Conservation (phyloP, 2,329 filamentous ascomycete genomes). For the Aphanocladium album region DNA sequence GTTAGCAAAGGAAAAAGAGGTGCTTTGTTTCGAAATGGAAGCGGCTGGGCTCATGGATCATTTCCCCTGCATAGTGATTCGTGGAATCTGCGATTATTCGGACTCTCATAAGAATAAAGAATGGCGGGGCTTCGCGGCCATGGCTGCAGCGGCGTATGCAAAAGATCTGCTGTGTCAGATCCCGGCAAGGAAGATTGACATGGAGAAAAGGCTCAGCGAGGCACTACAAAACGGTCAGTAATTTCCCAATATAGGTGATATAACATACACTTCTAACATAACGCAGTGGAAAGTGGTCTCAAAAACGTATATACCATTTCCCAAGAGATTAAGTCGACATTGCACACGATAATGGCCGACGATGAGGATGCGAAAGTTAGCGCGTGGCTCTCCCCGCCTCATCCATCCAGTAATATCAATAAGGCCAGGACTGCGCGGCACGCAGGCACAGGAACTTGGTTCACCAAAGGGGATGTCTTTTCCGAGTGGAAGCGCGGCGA, state of each 20-base stretch:
- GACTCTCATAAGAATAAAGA: background rate
- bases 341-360: background rate
- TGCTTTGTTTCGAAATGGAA: background rate
- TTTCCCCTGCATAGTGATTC: background rate
- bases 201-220: background rate
- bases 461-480: background rate
- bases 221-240: too few relatives aligned
- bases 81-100: background rate
- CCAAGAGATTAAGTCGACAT: too few relatives aligned
- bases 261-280: too few relatives aligned
- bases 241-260: too few relatives aligned
- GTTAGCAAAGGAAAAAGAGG: background rate
- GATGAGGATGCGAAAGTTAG: background rate
- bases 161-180: conserved; percentile 13
- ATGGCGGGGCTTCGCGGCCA: conserved; percentile 18
- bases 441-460: background rate
- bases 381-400: background rate
- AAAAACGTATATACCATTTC: too few relatives aligned
- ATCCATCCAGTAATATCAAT: background rate
- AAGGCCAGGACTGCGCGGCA: background rate
- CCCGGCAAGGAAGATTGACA: background rate
- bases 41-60: background rate
- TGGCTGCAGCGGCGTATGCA: conserved; percentile 20
- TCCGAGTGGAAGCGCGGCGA: background rate
- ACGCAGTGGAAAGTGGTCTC: too few relatives aligned